Evolutionary conservation across 345 rosid species (phyloP).

Genomic region (Heritiera littoralis): DNA sequence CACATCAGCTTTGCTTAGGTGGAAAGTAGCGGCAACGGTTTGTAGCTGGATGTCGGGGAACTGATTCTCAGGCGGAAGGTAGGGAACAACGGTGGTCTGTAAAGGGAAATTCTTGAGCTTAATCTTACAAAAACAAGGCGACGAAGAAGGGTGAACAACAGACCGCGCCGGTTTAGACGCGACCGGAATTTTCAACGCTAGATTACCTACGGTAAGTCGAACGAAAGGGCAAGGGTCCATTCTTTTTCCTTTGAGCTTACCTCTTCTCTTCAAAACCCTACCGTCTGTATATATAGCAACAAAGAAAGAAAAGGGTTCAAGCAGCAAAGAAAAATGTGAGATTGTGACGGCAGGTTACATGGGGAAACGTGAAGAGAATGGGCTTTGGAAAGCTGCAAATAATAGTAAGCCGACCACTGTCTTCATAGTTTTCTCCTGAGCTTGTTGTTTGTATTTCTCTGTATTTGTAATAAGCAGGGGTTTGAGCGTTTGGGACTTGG

Average conservation of each 20-base stretch:
- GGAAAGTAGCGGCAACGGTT: constrained; percentile 67
- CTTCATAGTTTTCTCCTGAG: neutral
- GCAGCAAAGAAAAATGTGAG: neutral
- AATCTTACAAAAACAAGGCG: constrained; percentile 84
- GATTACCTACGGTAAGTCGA: constrained; percentile 66
- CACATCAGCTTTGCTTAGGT: constrained; percentile 66
- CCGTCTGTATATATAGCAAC: neutral
- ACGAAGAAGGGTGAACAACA: constrained; percentile 73
- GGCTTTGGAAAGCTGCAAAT: neutral
- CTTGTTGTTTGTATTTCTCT: neutral
- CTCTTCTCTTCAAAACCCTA: neutral
- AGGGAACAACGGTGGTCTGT: constrained; percentile 67
- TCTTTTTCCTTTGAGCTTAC: neutral
- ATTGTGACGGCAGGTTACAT: neutral
- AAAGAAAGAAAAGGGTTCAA: neutral
- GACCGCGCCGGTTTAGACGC: constrained; percentile 71
- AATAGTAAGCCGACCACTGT: neutral
- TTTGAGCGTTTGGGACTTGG: neutral
- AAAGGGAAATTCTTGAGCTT: constrained; percentile 64
- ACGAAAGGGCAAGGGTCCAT: constrained; percentile 98
- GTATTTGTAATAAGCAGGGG: neutral
- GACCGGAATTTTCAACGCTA: constrained; percentile 71
- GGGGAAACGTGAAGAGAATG: neutral
- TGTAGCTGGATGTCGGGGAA: constrained; percentile 43
- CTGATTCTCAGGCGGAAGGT: constrained; percentile 47